Conservation (phyloP, 495 filamentous ascomycete genomes). For the Tuber calosporum region DNA sequence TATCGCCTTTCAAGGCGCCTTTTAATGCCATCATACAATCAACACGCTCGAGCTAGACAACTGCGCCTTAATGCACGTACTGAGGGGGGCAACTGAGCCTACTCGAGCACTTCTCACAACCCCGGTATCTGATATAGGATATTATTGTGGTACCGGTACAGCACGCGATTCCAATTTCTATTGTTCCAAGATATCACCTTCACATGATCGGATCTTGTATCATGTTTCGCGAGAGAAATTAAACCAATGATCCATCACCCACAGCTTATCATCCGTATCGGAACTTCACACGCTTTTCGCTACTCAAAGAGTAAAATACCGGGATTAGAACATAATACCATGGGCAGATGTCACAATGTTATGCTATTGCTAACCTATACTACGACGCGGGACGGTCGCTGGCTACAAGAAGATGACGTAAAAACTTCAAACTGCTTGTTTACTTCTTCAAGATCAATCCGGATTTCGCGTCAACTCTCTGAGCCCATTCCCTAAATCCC, state of each 20-base stretch:
- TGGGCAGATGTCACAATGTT: background rate
- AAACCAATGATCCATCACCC: background rate
- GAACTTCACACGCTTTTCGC: background rate
- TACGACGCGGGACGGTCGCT: background rate
- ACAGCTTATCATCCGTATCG: background rate
- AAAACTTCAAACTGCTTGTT: background rate
- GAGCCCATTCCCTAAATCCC: constrained; percentile 63
- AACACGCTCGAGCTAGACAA: background rate
- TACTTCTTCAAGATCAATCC: constrained; percentile 54
- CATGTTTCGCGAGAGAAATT: background rate
- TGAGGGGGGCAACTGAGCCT: background rate
- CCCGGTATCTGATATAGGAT: background rate
- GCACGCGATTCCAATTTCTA: background rate
- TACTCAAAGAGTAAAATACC: background rate
- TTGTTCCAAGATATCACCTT: background rate
- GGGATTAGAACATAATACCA: background rate
- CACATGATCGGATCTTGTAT: background rate
- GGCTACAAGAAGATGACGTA: background rate
- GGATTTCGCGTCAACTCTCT: constrained; percentile 56
- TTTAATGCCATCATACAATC: background rate
- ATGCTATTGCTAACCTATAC: background rate
- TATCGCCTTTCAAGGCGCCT: background rate
- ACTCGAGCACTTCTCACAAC: background rate
- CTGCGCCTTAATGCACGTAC: background rate
- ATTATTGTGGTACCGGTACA: background rate